phyloP scores from a whole-genome alignment of 768 basidiomycete genomes.

The Tulasnella sp. region DNA sequence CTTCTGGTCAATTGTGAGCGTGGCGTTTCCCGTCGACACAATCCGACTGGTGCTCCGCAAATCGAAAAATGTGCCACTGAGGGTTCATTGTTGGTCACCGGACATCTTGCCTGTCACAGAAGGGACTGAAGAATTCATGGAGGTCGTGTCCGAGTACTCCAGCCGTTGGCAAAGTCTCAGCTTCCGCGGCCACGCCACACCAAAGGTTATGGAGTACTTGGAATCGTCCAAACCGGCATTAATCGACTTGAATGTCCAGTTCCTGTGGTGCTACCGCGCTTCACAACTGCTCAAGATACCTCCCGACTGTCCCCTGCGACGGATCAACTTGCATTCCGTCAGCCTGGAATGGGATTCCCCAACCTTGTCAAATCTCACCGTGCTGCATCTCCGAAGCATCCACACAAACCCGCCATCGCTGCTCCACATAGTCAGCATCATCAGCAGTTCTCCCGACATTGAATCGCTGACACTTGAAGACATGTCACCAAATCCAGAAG shows the following conservation, averaged over 20 bases:
- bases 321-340: not conserved
- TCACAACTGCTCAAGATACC: not conserved
- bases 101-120: not conserved
- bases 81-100: not conserved
- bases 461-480: not conserved
- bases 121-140: not conserved
- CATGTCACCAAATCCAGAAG: not conserved
- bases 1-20: not conserved
- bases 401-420: not conserved
- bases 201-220: not conserved
- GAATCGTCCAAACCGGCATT: not conserved
- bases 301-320: not conserved
- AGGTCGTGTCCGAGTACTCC: not conserved
- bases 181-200: not conserved
- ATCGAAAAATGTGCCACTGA: not conserved
- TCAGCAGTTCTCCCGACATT: not conserved
- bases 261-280: not conserved
- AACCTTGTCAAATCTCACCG: not conserved
- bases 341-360: not conserved
- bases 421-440: not conserved
- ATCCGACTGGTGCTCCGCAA: not conserved
- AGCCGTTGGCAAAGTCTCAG: not conserved
- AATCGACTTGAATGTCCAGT: not conserved
- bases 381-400: not conserved
- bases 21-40: not conserved